These are phyloP conservation scores for Aspergillus panamensis DNA, from an alignment of 495 filamentous ascomycete species.

Conservation along the genomic window DNA sequence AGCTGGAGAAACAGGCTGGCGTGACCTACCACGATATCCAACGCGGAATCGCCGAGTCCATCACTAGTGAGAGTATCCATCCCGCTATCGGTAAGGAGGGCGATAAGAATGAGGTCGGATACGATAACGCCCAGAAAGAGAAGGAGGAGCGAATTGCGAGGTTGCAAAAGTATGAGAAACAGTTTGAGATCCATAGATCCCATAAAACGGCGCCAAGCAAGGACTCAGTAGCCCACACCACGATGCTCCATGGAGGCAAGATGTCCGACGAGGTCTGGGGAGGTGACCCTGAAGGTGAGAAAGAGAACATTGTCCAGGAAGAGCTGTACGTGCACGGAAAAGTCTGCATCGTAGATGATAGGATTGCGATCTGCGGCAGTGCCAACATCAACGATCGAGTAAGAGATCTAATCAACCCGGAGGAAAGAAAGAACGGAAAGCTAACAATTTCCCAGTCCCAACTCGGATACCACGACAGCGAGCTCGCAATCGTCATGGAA, in stretches of 20 bases:
- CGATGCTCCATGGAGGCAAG: conserved; percentile 67
- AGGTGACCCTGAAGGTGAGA: conserved; percentile 66
- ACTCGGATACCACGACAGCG: conserved; percentile 83
- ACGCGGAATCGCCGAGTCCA: conserved; percentile 76
- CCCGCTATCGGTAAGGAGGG: conserved; percentile 51
- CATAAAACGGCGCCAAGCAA: conserved; percentile 42
- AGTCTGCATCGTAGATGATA: conserved; percentile 80
- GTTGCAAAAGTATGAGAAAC: conserved; percentile 63
- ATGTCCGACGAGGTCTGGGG: conserved; percentile 71
- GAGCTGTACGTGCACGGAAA: conserved; percentile 94
- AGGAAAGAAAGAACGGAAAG: not conserved
- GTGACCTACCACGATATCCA: conserved; percentile 83
- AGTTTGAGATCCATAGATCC: conserved; percentile 39
- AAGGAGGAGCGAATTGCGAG: conserved; percentile 47
- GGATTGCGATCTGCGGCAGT: conserved; percentile 76
- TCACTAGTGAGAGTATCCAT: conserved; percentile 74
- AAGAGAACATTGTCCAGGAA: conserved; percentile 86
- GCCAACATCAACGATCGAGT: conserved; percentile 90
- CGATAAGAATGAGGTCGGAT: conserved; percentile 40
- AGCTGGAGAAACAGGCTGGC: conserved; percentile 72
- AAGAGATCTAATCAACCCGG: conserved; percentile 22
- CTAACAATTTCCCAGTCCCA: conserved; percentile 55
- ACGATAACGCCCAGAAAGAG: conserved; percentile 33
- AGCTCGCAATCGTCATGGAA: conserved; percentile 89
- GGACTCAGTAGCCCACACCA: conserved; percentile 73